Base-by-base conservation (phyloP, 495 filamentous ascomycete species). In the Trichoderma gamsii region DNA sequence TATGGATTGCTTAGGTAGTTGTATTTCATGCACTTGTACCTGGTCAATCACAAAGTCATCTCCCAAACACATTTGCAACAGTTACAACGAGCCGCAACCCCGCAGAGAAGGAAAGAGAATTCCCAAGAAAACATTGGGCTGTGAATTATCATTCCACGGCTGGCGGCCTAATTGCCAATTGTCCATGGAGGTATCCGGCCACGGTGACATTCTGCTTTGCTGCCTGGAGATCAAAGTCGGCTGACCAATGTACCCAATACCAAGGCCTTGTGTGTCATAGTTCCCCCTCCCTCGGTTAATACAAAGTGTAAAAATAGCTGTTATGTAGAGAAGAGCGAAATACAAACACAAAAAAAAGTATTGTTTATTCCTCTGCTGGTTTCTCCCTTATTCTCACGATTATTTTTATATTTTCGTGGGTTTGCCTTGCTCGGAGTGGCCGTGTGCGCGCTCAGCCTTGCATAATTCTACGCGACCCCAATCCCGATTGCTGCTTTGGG, bases 361-460 rank as follows among this genome's bases (percentile, higher is more conserved):
- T 23, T 56, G 51, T 7, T 46, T 1, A 44, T 46, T 16, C 18
- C 43, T 16, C 13, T 46, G 43, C 43, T 46, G 12, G 1, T 11
- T 4, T 46, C 41, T 44, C 18, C 18, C 5, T 46, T 1, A 4
- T 46, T 13, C 18, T 46, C 18, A 3, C 4, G 6, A 16, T 46
- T 46, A 15, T 46, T 15, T 46, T 15, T 46, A 46, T 4, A 16
- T 11, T 16, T 16, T 46, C n/a, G 8, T 56, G n/a, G 21, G n/a
- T 56, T 56, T 56, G 51, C 51, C 51, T 56, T 56, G 51, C n/a
- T 56, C 51, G 51, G 51, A 11, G 51, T 25, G 18, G 51, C 51
- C 51, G 51, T 46, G n/a, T n/a, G 51, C 51, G 51, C n/a, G 51
- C 51, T n/a, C 51, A 56, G 51, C 51, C 51, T 25, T 56, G 51